These are phyloP conservation scores for Colletotrichum tropicale DNA, from an alignment of 2,329 filamentous ascomycete species.

Conservation along the genomic window DNA sequence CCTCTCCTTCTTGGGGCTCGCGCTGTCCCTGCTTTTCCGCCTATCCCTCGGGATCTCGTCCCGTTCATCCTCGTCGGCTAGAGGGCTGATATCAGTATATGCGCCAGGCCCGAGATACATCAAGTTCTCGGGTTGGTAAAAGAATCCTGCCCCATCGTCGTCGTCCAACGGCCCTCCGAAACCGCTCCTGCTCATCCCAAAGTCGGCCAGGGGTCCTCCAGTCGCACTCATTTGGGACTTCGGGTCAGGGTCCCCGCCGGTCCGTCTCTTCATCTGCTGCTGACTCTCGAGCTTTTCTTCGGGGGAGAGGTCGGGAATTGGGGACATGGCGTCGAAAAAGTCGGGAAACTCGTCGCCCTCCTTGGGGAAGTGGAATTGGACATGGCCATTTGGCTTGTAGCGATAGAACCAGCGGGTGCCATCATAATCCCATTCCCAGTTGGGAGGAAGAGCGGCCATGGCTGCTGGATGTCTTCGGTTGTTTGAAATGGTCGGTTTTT, in stretches of 20 bases:
- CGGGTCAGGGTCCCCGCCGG: conserved; percentile 9
- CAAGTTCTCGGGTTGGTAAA: conserved; percentile 58
- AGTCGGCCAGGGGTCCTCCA: conserved; percentile 23
- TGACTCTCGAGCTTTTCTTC: conserved; percentile 59
- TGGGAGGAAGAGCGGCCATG: conserved; percentile 52
- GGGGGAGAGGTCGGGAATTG: conserved; percentile 47
- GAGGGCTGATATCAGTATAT: conserved; percentile 50
- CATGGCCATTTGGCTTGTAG: conserved; percentile 56
- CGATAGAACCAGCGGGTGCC: conserved; percentile 62
- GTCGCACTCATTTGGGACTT: conserved; percentile 21
- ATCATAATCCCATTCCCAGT: conserved; percentile 65
- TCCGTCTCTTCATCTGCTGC: conserved; percentile 48
- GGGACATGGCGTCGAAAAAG: conserved; percentile 41
- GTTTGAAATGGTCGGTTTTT: too few species aligned
- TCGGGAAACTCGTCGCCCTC: conserved; percentile 64
- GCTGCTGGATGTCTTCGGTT: neutral
- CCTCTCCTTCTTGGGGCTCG: neutral
- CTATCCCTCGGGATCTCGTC: neutral
- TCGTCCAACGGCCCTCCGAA: conserved; percentile 27
- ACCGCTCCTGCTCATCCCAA: conserved; percentile 20
- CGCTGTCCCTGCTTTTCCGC: neutral
- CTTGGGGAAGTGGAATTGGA: conserved; percentile 62
- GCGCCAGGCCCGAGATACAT: conserved; percentile 56
- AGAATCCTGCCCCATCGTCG: conserved; percentile 37
- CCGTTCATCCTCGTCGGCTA: conserved; percentile 42